phyloP scores from a whole-genome alignment of 148 eudicot genomes.

The Nepenthes gracilis region DNA sequence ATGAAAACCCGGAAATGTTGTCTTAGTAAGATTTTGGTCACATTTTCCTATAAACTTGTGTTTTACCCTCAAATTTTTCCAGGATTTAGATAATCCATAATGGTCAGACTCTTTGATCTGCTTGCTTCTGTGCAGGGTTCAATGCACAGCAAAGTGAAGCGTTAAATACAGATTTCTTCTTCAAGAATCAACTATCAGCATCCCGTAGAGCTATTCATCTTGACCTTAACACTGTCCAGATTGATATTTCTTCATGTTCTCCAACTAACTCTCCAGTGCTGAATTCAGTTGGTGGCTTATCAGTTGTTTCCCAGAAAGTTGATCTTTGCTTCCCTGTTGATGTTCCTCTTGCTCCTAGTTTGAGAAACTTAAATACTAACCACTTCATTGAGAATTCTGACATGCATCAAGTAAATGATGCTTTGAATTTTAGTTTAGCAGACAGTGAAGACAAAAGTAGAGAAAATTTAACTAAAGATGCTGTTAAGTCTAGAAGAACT shows the following conservation, averaged over 20 bases:
- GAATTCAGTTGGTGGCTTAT: slow-evolving; percentile 12
- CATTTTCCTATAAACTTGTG: too few relatives aligned
- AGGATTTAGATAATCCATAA: too few relatives aligned
- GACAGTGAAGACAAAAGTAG: background rate
- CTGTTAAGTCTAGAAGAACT: background rate
- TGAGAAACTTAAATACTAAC: slow-evolving; percentile 5
- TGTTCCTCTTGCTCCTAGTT: slow-evolving; percentile 2
- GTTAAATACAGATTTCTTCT: slow-evolving; percentile 2
- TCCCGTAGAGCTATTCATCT: slow-evolving; percentile 9
- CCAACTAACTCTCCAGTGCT: slow-evolving; percentile 14
- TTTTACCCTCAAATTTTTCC: too few relatives aligned
- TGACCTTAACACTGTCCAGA: slow-evolving; percentile 42
- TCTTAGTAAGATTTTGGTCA: too few relatives aligned
- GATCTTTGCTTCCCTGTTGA: slow-evolving; percentile 2
- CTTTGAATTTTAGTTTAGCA: background rate
- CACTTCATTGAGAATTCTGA: slow-evolving; percentile 4
- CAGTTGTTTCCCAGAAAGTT: slow-evolving; percentile 9
- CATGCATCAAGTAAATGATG: slow-evolving; percentile 4
- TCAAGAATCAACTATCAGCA: slow-evolving; percentile 6
- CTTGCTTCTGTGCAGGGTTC: slow-evolving; percentile 22
- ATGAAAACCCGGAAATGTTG: too few relatives aligned
- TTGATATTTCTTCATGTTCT: slow-evolving; percentile 23
- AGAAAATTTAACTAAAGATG: slow-evolving; percentile 2
- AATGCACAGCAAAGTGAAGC: slow-evolving; percentile 8
- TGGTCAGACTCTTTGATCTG: background rate